A percentile compares a stretch with the other conserved stretches of the same genome.
Evolutionary conservation across 2,329 filamentous ascomycete genomes (phyloP).

Genomic region (Verticillium albo-atrum): DNA sequence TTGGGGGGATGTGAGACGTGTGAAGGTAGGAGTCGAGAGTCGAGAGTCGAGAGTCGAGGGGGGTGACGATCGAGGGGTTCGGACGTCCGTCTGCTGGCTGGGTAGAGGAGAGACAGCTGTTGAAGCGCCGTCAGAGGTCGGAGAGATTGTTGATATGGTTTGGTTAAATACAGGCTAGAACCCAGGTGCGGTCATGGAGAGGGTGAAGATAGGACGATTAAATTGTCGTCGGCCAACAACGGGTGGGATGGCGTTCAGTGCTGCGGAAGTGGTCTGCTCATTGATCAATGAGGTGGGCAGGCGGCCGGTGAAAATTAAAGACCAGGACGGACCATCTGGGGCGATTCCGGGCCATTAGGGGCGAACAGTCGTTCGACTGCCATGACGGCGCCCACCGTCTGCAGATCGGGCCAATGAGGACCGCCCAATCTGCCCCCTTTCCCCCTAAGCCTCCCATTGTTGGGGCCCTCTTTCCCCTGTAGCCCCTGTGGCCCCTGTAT

Average conservation of each 20-base stretch:
- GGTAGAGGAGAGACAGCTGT: too few species aligned
- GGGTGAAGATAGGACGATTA: background rate
- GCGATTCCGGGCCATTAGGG: background rate
- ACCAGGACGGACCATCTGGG: background rate
- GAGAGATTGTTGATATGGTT: background rate
- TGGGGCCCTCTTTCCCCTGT: too few species aligned
- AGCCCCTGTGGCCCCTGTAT: background rate
- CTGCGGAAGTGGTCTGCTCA: slow-evolving; percentile 1
- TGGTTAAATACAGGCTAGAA: background rate
- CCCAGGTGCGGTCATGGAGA: background rate
- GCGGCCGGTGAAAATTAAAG: background rate
- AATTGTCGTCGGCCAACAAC: background rate
- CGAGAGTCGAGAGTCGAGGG: background rate
- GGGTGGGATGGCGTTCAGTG: background rate
- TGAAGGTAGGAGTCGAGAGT: background rate
- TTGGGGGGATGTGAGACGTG: slow-evolving; percentile 3
- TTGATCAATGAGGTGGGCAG: background rate
- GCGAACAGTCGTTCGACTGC: background rate
- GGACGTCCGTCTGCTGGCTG: too few species aligned
- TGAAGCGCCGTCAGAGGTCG: too few species aligned
- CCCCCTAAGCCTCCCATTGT: background rate
- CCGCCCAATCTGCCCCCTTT: background rate
- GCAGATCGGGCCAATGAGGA: background rate
- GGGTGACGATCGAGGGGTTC: background rate
- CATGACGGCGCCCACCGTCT: slow-evolving; percentile 1